Percentiles rank a stretch among this genome's conserved stretches.
These are phyloP conservation scores for Typha latifolia DNA, from an alignment of 176 grass and related monocot genomes.

Conservation along the genomic window DNA sequence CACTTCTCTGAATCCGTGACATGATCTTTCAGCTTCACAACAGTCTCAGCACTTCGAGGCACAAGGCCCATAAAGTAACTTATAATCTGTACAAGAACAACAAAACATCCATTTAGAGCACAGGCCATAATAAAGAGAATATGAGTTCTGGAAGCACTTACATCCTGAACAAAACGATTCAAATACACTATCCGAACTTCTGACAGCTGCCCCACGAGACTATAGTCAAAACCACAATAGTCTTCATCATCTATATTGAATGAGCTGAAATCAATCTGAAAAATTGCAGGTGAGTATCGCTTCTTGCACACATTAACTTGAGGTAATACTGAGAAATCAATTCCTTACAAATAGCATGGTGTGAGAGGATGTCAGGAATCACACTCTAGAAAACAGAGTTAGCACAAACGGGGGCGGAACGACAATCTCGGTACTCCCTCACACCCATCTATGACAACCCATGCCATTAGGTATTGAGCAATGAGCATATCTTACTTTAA, in stretches of 20 bases:
- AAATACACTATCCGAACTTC: conserved; percentile 99
- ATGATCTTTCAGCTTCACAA: conserved; percentile 82
- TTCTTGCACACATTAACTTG: not conserved
- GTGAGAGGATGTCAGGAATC: not conserved
- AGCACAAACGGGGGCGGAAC: too few relatives aligned
- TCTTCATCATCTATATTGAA: conserved; percentile 78
- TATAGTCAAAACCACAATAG: conserved; percentile 89
- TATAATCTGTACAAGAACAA: conserved; percentile 40
- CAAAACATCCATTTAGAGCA: not conserved
- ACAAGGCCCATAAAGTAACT: conserved; percentile 92
- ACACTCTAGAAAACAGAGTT: not conserved
- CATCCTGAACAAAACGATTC: conserved; percentile 98
- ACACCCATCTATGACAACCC: too few relatives aligned
- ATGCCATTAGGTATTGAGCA: too few relatives aligned
- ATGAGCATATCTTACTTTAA: too few relatives aligned
- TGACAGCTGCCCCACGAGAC: conserved; percentile 74
- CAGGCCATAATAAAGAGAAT: conserved; percentile 1
- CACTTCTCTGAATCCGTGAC: conserved; percentile 79
- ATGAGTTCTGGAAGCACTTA: conserved; percentile 31
- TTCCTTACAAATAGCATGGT: not conserved
- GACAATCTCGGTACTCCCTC: too few relatives aligned
- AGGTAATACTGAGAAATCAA: not conserved
- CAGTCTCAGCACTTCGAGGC: conserved; percentile 57
- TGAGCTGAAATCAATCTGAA: conserved; percentile 89
- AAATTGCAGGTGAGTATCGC: not conserved